Conservation (phyloP, 140 eudicot genomes). For the Flaveria floridana region DNA sequence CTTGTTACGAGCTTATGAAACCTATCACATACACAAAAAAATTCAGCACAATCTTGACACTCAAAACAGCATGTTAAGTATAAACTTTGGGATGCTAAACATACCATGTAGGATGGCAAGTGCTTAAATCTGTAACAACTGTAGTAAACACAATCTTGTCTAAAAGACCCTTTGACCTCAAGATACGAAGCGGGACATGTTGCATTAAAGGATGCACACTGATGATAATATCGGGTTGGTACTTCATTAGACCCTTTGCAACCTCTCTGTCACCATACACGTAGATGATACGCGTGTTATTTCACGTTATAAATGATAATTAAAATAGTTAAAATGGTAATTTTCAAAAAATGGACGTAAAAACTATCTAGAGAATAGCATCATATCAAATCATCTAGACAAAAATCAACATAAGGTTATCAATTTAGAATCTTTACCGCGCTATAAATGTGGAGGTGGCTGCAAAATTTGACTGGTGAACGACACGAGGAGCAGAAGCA, state of each 20-base stretch:
- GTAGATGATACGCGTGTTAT: slow-evolving; percentile 8
- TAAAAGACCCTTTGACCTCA: slow-evolving; percentile 88
- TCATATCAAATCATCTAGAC: slow-evolving; percentile 1
- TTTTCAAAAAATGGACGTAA: neutral
- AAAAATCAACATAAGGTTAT: slow-evolving; percentile 18
- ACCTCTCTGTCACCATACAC: slow-evolving; percentile 62
- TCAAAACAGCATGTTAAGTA: neutral
- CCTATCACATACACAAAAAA: slow-evolving; percentile 48
- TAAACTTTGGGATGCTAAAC: slow-evolving; percentile 23
- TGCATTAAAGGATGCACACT: slow-evolving; percentile 99
- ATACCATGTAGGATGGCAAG: slow-evolving; percentile 99
- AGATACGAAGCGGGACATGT: slow-evolving; percentile 92
- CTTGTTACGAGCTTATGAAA: slow-evolving; percentile 98
- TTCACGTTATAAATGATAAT: neutral
- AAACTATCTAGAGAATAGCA: slow-evolving; percentile 6
- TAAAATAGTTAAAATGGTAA: neutral
- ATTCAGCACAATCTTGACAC: slow-evolving; percentile 26
- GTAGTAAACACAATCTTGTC: slow-evolving; percentile 92
- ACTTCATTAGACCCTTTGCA: slow-evolving; percentile 89
- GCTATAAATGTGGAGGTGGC: slow-evolving; percentile 97
- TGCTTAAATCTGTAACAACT: slow-evolving; percentile 87
- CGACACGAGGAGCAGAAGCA: slow-evolving; percentile 76
- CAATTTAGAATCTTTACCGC: slow-evolving; percentile 44
- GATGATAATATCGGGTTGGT: slow-evolving; percentile 91
- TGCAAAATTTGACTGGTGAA: slow-evolving; percentile 93